Conservation (phyloP, 805 yeast genomes). For the Priceomyces melissophilus region DNA sequence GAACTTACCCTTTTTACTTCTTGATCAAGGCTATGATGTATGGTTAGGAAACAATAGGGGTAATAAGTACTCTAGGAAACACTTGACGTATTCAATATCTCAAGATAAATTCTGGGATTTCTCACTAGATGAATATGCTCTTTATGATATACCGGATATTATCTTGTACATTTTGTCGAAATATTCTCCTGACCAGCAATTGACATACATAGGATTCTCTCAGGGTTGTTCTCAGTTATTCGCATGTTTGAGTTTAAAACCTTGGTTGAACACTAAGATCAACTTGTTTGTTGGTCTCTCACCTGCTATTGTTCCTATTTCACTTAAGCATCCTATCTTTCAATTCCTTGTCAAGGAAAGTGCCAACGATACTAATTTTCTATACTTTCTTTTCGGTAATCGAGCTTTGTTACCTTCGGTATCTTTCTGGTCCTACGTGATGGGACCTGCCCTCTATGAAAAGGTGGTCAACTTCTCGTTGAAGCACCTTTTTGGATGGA, state of each 20-base stretch:
- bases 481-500: slow-evolving; percentile 25
- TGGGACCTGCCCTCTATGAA: slow-evolving; percentile 21
- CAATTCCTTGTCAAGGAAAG: slow-evolving; percentile 21
- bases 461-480: slow-evolving; percentile 22
- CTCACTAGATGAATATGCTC: slow-evolving; percentile 29
- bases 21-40: slow-evolving; percentile 21
- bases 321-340: slow-evolving; percentile 21
- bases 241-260: slow-evolving; percentile 27
- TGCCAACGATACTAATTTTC: slow-evolving; percentile 22
- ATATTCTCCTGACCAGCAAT: slow-evolving; percentile 13
- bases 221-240: slow-evolving; percentile 32
- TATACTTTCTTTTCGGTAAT: slow-evolving; percentile 23
- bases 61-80: slow-evolving; percentile 29
- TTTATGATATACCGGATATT: slow-evolving; percentile 28
- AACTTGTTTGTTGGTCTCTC: slow-evolving; percentile 26
- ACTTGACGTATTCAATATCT: slow-evolving; percentile 20
- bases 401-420: slow-evolving; percentile 29
- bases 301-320: slow-evolving; percentile 26
- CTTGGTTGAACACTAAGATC: slow-evolving; percentile 18
- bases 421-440: slow-evolving; percentile 23
- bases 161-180: slow-evolving; percentile 17
- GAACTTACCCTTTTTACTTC: slow-evolving; percentile 20
- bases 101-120: slow-evolving; percentile 27
- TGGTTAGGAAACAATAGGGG: slow-evolving; percentile 27
- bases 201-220: slow-evolving; percentile 27